Evolutionary conservation across 1,139 yeast species (phyloP), one percentile per base, ranked within the genome.

Genomic region (Entelexis sorbosivorans): DNA sequence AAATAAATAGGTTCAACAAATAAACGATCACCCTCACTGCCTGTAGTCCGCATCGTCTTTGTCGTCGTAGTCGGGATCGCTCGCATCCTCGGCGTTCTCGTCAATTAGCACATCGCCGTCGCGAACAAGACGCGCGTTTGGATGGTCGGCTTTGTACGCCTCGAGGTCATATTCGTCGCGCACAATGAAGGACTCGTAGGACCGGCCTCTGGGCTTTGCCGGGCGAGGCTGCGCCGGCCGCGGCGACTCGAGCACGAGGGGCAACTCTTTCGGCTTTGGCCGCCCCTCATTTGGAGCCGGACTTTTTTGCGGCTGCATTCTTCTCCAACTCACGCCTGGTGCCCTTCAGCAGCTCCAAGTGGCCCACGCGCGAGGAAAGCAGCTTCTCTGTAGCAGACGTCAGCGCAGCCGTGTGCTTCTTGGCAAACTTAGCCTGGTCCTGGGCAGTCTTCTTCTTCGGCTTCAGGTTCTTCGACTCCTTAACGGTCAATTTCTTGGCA

Each of bases 291-390:
- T 47, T 50, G 17, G 47, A 24, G 22, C 52, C 39, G 33, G 48
- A 8, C 44, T 53, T 52, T 16, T 50, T 52, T 9, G 28, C 38
- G 20, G 38, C 16, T n/a, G 39, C 47, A 44, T 52, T 49, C 31
- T 74, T 75, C 55, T 71, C 73, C 16, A 85, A 59, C 63, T 84
- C 79, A 68, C 94, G 78, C 72, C 96, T 80, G n/a, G 93, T 81
- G 14, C 97, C 98, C 66, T 85, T 87, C 58, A 91, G 71, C 48
- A 91, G 66, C 68, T 91, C 98, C 62, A 91, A 74, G 68, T 91
- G 97, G n/a, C 98, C 98, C 5, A 89, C 96, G 66, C 91, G 77
- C 51, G 93, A 75, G 2, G 96, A 82, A 60, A 89, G 79, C 57
- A 87, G 73, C 68, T 79, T 86, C 68, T 91, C 98, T 1, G 97